phyloP scores from a whole-genome alignment of 2,329 filamentous ascomycete genomes.

The Verticillium longisporum region DNA sequence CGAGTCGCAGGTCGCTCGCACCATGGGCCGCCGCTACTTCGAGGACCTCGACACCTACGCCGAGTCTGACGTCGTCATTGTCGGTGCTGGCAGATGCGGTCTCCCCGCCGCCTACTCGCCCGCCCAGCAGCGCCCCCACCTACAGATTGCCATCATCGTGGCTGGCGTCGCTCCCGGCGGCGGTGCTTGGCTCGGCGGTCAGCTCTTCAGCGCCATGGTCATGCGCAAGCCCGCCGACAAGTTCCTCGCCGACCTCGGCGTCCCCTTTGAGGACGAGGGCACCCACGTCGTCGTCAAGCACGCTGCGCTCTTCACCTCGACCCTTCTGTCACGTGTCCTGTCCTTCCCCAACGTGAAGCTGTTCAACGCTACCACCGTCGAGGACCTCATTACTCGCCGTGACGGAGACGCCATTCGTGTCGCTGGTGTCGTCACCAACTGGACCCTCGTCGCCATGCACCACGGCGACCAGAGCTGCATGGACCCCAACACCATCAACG shows the following conservation, averaged over 20 bases:
- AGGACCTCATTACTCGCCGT: conserved; percentile 83
- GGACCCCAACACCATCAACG: conserved; percentile 97
- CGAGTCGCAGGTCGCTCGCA: conserved; percentile 85
- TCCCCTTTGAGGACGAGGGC: conserved; percentile 76
- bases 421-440: conserved; percentile 90
- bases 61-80: conserved; percentile 89
- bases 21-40: conserved; percentile 93
- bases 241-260: conserved; percentile 74
- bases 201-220: conserved; percentile 92
- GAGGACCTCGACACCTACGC: conserved; percentile 81
- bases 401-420: conserved; percentile 53
- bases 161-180: conserved; percentile 81
- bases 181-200: conserved; percentile 87
- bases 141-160: conserved; percentile 89
- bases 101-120: conserved; percentile 80
- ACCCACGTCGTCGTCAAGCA: conserved; percentile 85
- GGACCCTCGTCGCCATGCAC: conserved; percentile 84
- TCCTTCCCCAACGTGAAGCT: conserved; percentile 88
- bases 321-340: conserved; percentile 76
- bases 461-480: conserved; percentile 90
- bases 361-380: conserved; percentile 89
- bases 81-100: conserved; percentile 85
- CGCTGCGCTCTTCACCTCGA: conserved; percentile 86
- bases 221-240: conserved; percentile 88
- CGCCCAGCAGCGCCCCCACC: conserved; percentile 74